A percentile compares a stretch with the other conserved stretches of the same genome.
phyloP scores from a whole-genome alignment of 176 grass and related monocot species.

The Triticum timopheevii region DNA sequence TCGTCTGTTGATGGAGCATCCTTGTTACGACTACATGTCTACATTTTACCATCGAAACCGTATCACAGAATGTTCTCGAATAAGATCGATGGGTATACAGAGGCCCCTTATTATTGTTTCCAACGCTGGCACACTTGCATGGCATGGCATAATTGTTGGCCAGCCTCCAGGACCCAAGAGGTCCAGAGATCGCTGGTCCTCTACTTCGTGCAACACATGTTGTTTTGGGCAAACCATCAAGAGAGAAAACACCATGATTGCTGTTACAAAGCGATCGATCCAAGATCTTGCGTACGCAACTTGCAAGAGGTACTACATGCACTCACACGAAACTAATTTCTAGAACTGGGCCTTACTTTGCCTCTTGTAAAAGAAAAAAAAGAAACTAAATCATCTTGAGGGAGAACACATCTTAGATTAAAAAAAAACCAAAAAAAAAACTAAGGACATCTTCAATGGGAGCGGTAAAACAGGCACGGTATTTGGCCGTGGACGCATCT shows the following conservation, averaged over 20 bases:
- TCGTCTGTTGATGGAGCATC: no score
- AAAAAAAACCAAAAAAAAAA: no score
- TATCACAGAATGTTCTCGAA: not conserved
- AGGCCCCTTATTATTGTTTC: not conserved
- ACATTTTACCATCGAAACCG: not conserved
- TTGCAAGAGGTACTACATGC: not conserved
- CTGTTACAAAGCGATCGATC: not conserved
- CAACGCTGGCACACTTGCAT: not conserved
- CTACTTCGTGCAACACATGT: slow-evolving; percentile 23
- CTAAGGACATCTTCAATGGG: no score
- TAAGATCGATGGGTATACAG: not conserved
- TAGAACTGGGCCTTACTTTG: not conserved
- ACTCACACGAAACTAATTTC: not conserved
- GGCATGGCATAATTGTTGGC: not conserved
- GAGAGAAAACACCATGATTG: slow-evolving; percentile 2
- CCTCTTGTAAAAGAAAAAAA: no score
- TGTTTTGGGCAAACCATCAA: not conserved
- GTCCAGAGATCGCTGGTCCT: slow-evolving; percentile 1
- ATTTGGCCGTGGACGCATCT: no score
- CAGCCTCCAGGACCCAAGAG: not conserved
- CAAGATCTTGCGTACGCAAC: not conserved
- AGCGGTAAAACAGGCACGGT: no score
- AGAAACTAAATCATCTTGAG: no score
- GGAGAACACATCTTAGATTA: no score
- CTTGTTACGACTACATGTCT: no score